A percentile compares a stretch with the other conserved stretches of the same genome.
Evolutionary conservation across 768 basidiomycete genomes (phyloP).

Genomic region (Tylopilus subfusipes): DNA sequence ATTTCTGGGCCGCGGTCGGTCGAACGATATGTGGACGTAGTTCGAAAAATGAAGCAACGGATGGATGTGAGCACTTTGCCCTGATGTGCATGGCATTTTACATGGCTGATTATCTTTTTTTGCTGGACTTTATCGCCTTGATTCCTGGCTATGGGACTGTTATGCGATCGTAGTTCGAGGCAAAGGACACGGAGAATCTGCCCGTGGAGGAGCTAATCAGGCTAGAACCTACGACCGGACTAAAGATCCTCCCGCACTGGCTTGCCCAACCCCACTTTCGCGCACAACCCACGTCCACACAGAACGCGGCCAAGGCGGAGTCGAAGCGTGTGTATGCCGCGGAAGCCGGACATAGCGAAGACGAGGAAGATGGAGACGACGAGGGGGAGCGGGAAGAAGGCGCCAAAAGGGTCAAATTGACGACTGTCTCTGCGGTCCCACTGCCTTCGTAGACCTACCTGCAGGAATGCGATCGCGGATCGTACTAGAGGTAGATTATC

Average conservation of each 20-base stretch:
- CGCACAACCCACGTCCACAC: background rate
- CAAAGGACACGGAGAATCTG: conserved; percentile 30
- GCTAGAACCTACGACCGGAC: conserved; percentile 45
- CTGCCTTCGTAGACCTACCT: background rate
- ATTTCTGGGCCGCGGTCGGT: conserved; percentile 30
- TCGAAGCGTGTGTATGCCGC: conserved; percentile 6
- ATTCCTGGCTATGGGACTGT: background rate
- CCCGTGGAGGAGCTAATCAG: conserved; percentile 37
- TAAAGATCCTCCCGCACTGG: conserved; percentile 62
- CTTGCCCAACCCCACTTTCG: conserved; percentile 67
- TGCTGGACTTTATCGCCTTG: too few species aligned
- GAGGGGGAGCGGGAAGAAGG: conserved; percentile 1
- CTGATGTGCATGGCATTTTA: background rate
- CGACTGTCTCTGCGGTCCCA: background rate
- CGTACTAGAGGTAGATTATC: background rate
- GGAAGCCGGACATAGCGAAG: background rate
- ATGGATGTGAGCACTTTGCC: conserved; percentile 45
- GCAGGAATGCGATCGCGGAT: background rate
- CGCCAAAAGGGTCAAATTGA: conserved; percentile 10
- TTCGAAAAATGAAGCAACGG: conserved; percentile 54
- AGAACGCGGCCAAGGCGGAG: background rate
- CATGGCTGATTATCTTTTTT: background rate
- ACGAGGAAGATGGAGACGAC: background rate
- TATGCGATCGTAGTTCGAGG: conserved; percentile 42
- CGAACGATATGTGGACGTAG: conserved; percentile 47